phyloP scores from a whole-genome alignment of 2,329 filamentous ascomycete genomes.

The Diaporthe citriasiana region DNA sequence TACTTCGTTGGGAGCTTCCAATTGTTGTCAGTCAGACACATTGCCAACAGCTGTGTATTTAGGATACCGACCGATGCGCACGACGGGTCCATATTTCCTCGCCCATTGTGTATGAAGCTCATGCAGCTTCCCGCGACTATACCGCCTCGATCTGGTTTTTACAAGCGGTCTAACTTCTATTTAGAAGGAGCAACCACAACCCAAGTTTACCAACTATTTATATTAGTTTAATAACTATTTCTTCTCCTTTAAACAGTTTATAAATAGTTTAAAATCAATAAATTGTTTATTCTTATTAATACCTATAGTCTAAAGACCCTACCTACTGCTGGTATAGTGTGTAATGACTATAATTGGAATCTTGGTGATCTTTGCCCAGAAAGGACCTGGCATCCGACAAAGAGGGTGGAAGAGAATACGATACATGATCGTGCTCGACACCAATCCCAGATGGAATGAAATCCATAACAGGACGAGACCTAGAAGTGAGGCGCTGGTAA shows the following conservation, averaged over 20 bases:
- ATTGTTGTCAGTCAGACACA: neutral
- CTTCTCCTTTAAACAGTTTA: too few relatives aligned
- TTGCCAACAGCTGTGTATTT: too few relatives aligned
- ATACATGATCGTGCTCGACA: neutral
- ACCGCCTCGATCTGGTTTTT: too few relatives aligned
- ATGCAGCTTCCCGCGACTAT: neutral
- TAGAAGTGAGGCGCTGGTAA: neutral
- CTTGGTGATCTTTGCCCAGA: constrained; percentile 4
- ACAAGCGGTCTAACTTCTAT: too few relatives aligned
- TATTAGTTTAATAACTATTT: too few relatives aligned
- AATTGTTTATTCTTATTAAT: too few relatives aligned
- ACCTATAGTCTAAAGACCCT: too few relatives aligned
- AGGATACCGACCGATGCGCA: neutral
- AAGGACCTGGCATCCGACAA: neutral
- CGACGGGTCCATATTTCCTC: neutral
- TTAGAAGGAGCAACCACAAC: too few relatives aligned
- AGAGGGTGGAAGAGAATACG: neutral
- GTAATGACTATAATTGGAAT: neutral
- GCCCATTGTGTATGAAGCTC: neutral
- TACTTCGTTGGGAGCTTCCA: neutral
- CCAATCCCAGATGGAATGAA: neutral
- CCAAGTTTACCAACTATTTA: too few relatives aligned
- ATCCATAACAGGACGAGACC: neutral
- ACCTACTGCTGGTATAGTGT: too few relatives aligned
- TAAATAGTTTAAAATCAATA: too few relatives aligned